phyloP scores from a whole-genome alignment of 1,139 yeast species.

The Sugiyamaella japonica region DNA sequence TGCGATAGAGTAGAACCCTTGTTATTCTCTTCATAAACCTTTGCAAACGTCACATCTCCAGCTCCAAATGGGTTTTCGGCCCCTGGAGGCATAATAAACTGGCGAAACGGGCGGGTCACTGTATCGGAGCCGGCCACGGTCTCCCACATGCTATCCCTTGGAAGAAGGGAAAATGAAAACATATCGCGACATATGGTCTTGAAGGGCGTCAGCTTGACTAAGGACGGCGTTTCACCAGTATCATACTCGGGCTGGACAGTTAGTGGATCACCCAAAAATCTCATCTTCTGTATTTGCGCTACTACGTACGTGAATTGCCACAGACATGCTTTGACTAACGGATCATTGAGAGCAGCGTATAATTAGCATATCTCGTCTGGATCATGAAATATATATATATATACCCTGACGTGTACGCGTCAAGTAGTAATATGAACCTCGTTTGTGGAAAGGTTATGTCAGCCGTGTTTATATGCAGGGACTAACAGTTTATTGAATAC shows the following conservation, averaged over 20 bases:
- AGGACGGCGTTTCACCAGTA: neutral
- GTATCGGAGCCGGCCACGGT: neutral
- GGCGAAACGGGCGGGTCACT: slow-evolving; percentile 18
- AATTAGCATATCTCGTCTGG: no score
- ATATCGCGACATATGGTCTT: slow-evolving; percentile 18
- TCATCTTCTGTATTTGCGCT: neutral
- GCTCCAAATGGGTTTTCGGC: slow-evolving; percentile 4
- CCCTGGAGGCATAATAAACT: slow-evolving; percentile 21
- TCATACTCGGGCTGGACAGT: slow-evolving; percentile 10
- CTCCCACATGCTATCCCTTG: slow-evolving; percentile 24
- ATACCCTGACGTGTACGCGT: slow-evolving; percentile 2
- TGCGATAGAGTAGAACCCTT: slow-evolving; percentile 15
- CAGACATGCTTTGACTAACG: neutral
- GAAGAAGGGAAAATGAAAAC: slow-evolving; percentile 20
- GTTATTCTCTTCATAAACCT: slow-evolving; percentile 20
- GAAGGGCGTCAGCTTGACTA: slow-evolving; percentile 19
- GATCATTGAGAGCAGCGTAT: slow-evolving; percentile 1
- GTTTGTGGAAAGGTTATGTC: neutral
- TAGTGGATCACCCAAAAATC: no score
- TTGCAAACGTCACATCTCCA: slow-evolving; percentile 15
- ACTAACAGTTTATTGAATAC: no score
- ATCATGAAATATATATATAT: neutral
- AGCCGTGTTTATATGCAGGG: slow-evolving; percentile 9
- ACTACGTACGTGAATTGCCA: slow-evolving; percentile 12
- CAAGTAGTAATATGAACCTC: neutral